phyloP scores from a whole-genome alignment of 1,284 basidiomycete genomes.

The Xerocomus nothofagi region DNA sequence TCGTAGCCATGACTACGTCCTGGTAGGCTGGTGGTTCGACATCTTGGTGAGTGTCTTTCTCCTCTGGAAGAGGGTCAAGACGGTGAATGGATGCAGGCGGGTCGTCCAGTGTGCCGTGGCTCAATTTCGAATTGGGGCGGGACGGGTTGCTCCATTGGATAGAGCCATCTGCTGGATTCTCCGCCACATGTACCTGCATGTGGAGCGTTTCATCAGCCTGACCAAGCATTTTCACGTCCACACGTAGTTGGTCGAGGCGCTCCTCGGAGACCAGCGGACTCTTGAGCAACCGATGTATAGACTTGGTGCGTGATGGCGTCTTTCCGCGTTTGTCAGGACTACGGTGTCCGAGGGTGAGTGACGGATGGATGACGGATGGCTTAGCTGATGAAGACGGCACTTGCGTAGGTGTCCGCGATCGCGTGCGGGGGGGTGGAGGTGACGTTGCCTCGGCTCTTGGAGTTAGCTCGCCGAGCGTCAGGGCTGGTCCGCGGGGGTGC shows the following conservation, averaged over 20 bases:
- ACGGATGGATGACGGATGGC: constrained; percentile 23
- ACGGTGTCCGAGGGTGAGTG: constrained; percentile 19
- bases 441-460: constrained; percentile 31
- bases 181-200: neutral
- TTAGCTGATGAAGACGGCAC: constrained; percentile 23
- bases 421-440: constrained; percentile 3
- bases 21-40: neutral
- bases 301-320: constrained; percentile 3
- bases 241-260: constrained; percentile 22
- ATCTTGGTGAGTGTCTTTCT: neutral
- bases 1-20: constrained; percentile 4
- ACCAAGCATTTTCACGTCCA: constrained; percentile 18
- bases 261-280: constrained; percentile 31
- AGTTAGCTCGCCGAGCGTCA: constrained; percentile 41
- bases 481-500: constrained; percentile 25
- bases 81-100: constrained; percentile 14
- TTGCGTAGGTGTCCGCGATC: constrained; percentile 11
- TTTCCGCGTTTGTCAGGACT: constrained; percentile 17
- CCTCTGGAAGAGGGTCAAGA: constrained; percentile 10
- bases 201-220: constrained; percentile 2
- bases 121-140: neutral
- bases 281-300: neutral
- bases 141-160: constrained; percentile 1
- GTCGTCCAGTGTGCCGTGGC: neutral
- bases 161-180: neutral